Base-by-base conservation (phyloP, 192 early-diverging fungal species). In the Coemansia sp. region DNA sequence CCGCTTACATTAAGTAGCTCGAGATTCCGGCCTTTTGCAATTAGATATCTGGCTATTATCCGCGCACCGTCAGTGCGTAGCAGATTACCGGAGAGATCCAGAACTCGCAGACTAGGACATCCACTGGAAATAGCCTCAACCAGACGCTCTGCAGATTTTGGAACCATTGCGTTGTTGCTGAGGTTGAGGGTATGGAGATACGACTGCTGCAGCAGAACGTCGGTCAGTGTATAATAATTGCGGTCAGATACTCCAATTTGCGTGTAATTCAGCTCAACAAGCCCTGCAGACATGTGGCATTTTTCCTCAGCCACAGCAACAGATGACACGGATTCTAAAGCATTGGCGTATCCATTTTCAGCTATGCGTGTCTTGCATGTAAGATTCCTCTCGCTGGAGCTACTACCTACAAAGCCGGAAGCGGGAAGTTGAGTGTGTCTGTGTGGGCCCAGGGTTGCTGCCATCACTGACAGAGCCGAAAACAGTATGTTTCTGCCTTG, bases 381-480 rank as follows among this genome's bases (percentile, higher is more conserved):
- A 15, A n/a, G 13, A 18, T 26, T 48, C 13, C 2, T 54, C 22
- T 39, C 37, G 13, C 42, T 11, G 15, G 56, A 42, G 21, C 18
- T 41, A 7, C 21, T 52, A 37, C 4, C 57, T 16, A 9, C 8
- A 41, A 41, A 59, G 9, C 39, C 13, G 16, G 57, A 40, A 37
- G 15, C 39, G 16, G 55, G 55, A 11, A 37, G 57, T 6, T 15
- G 57, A 2, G 8, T 5, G 8, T 16, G 36, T 7, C 8, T 59
- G 32, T 32, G 13, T 6, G 16, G 15, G 4, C 57, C 40, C 40
- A 37, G 42, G 15, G 57, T 41, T 61, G 67, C 66, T 13, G 66
- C 69, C 70, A 72, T 68, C 40, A 69, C 65, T 6, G 76, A 72
- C 9, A 77, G 41, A 16, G 76, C 76, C 4, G 69, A 72, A 58